Base-by-base conservation (phyloP, 257 asterid species). In the Orobanche coerulescens region DNA sequence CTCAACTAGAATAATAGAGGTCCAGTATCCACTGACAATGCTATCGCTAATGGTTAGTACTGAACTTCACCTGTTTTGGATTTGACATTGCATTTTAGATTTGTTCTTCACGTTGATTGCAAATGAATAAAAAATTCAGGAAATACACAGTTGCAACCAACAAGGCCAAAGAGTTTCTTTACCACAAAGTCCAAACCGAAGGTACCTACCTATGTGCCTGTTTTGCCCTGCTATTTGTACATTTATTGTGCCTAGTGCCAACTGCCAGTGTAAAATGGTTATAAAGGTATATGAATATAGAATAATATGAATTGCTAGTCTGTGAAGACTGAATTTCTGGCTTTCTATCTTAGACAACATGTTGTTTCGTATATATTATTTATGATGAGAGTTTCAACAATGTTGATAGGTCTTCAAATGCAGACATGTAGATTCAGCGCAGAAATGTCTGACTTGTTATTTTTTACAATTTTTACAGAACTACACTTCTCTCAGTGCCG, bases 151-250 rank as follows among this genome's bases (percentile, higher is more conserved):
- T 5, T 61, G 59, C 82, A 16, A 47, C 66, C 81, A n/a, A 36
- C 69, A 2, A 76, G 80, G 16, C 62, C 77, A 12, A 67, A 62
- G 61, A 69, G 73, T 51, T 65, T 77, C 53, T 79, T 78, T 66
- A 78, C 78, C 69, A 60, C 56, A 18, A 83, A 76, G 81, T 79
- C 95, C 26, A 77, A 66, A 51, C 85, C 83, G 76, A 85, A 83
- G 96, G 96, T 82, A 65, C 22, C 4, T 25, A n/a, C 58, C 23
- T 53, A 46, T 46, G 25, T 47, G 16, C 8, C 23, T 10, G 18
- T 25, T 55, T 49, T 14, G 22, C 15, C 25, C 44, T 52, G 24
- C 64, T 56, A 8, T 30, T 13, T 30, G 39, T 37, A 31, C 64
- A 40, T 37, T 42, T 53, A 26, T 25, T 33, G 16, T 44, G 26